Evolutionary conservation across 1,284 basidiomycete genomes (phyloP).

Genomic region (Mycena sp.): DNA sequence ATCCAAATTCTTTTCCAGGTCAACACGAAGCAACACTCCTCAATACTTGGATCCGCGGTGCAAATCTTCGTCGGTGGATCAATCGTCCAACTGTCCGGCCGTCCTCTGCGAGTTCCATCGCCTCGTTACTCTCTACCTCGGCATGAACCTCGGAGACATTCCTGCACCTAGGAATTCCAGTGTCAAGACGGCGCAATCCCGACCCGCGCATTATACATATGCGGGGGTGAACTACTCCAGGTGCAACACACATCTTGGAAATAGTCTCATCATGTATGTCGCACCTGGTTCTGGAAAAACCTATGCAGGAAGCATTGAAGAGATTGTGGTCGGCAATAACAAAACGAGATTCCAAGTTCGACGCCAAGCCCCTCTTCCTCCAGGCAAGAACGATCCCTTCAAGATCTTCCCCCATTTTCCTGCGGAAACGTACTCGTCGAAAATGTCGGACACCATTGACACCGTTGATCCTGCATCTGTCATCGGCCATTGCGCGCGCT

Average conservation of each 20-base stretch:
- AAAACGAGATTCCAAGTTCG: constrained; percentile 10
- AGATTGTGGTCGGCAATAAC: constrained; percentile 4
- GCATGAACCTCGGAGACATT: constrained; percentile 5
- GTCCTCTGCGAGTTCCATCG: constrained; percentile 8
- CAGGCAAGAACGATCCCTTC: constrained; percentile 27
- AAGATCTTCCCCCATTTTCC: constrained; percentile 27
- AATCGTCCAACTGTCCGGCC: constrained; percentile 7
- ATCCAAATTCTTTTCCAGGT: not conserved
- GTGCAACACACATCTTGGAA: constrained; percentile 31
- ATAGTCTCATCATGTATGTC: constrained; percentile 29
- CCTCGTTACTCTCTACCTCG: constrained; percentile 1
- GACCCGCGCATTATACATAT: constrained; percentile 23
- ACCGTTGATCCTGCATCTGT: constrained; percentile 1
- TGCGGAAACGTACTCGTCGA: constrained; percentile 24
- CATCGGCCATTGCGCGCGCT: constrained; percentile 22
- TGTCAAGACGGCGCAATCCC: not conserved
- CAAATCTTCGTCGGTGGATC: constrained; percentile 20
- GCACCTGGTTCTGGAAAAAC: not conserved
- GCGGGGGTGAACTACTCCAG: constrained; percentile 25
- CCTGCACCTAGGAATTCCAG: not conserved
- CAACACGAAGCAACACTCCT: constrained; percentile 14
- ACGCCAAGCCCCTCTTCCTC: constrained; percentile 21
- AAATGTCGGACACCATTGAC: constrained; percentile 8
- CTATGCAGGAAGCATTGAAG: constrained; percentile 25
- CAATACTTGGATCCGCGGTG: constrained; percentile 14